Evolutionary conservation across 2,329 filamentous ascomycete species (phyloP).

Genomic region (Aciculosporium take): DNA sequence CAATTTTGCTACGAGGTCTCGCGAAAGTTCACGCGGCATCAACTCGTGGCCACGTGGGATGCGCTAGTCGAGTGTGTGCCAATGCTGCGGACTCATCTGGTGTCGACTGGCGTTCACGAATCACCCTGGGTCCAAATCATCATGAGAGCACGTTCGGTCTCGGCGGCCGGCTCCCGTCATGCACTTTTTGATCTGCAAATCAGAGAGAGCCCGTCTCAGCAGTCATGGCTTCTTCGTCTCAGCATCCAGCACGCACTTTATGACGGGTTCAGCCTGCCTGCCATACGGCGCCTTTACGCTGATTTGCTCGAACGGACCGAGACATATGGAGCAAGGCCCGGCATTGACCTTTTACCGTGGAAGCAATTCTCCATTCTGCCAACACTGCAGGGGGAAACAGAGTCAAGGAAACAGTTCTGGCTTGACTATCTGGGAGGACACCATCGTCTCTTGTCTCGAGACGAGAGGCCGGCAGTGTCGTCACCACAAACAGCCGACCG

Average conservation of each 20-base stretch:
- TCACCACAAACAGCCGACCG: conserved; percentile 7
- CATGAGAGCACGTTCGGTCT: conserved; percentile 15
- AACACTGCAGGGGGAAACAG: conserved; percentile 1
- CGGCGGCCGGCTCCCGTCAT: background rate
- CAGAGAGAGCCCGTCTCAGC: conserved; percentile 1
- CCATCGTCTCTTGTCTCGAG: background rate
- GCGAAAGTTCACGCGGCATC: conserved; percentile 20
- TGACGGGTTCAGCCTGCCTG: conserved; percentile 64
- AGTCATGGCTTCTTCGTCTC: conserved; percentile 27
- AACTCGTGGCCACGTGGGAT: conserved; percentile 47
- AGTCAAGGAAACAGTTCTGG: conserved; percentile 26
- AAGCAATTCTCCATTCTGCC: conserved; percentile 10
- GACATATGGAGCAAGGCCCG: conserved; percentile 1
- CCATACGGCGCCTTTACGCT: conserved; percentile 32
- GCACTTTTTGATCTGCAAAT: conserved; percentile 15
- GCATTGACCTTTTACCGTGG: conserved; percentile 14
- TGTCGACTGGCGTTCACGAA: conserved; percentile 30
- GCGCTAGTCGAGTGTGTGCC: conserved; percentile 38
- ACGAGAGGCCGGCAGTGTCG: background rate
- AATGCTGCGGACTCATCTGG: conserved; percentile 56
- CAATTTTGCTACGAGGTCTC: conserved; percentile 49
- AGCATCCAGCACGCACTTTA: conserved; percentile 78
- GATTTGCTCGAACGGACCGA: conserved; percentile 1
- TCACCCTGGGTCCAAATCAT: conserved; percentile 52
- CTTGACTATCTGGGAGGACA: conserved; percentile 20